These are phyloP conservation scores for Aspergillus felis DNA, from an alignment of 2,329 filamentous ascomycete genomes.

Conservation along the genomic window DNA sequence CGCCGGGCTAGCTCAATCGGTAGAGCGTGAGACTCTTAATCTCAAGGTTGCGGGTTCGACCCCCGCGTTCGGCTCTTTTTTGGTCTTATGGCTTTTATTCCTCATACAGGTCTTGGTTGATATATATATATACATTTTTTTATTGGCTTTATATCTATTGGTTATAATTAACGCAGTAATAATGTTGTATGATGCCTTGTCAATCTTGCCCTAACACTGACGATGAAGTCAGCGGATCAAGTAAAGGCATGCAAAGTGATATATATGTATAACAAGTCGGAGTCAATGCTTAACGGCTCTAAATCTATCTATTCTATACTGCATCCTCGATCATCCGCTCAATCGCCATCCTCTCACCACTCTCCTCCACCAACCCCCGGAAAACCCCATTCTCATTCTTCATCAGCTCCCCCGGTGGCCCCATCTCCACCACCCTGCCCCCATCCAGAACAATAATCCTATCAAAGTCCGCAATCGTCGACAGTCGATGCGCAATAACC, in stretches of 20 bases:
- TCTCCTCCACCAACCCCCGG: conserved; percentile 50
- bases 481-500: conserved; percentile 51
- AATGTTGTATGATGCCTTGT: no score
- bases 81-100: background rate
- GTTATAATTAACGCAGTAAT: no score
- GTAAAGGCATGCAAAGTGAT: no score
- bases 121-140: no score
- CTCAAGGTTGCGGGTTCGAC: conserved; percentile 42
- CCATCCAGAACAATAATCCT: conserved; percentile 68
- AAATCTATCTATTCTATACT: no score
- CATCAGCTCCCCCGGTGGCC: conserved; percentile 61
- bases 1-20: conserved; percentile 51
- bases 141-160: background rate
- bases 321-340: conserved; percentile 9
- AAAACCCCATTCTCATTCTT: conserved; percentile 51
- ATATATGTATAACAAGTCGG: no score
- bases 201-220: no score
- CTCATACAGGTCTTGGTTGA: no score
- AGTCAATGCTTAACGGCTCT: no score
- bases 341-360: conserved; percentile 21
- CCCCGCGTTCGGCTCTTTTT: conserved; percentile 37
- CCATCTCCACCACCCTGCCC: conserved; percentile 65
- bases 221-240: conserved; percentile 1
- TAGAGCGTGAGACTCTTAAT: conserved; percentile 51
- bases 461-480: conserved; percentile 72